Conservation (phyloP, 441 rosid genomes). For the Metrosideros polymorpha region DNA sequence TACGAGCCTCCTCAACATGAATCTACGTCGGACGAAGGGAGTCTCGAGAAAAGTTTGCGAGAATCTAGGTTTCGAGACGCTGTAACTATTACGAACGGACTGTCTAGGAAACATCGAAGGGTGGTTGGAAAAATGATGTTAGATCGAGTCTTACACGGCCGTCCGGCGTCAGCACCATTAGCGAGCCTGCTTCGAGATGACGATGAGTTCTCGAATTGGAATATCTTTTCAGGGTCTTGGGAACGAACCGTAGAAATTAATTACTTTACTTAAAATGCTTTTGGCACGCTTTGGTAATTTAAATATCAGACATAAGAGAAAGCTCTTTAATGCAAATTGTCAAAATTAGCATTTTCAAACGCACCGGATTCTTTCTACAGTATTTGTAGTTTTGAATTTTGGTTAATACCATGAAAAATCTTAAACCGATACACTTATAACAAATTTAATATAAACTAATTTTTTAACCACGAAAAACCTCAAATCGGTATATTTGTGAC, state of each 20-base stretch:
- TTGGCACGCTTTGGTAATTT: neutral
- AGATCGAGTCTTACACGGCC: neutral
- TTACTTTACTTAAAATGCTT: neutral
- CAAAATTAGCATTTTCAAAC: neutral
- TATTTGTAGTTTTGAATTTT: neutral
- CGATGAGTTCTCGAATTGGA: neutral
- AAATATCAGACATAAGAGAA: rapidly evolving
- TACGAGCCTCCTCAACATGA: neutral
- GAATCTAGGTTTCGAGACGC: neutral
- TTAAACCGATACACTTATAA: no score
- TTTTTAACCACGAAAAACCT: no score
- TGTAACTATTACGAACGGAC: neutral
- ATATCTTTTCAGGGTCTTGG: neutral
- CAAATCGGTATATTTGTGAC: no score
- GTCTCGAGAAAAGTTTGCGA: neutral
- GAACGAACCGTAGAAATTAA: rapidly evolving
- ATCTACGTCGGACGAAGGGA: neutral
- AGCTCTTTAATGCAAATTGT: neutral
- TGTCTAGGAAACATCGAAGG: neutral
- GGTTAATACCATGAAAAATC: no score
- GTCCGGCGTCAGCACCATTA: neutral
- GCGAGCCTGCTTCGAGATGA: neutral
- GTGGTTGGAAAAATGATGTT: neutral
- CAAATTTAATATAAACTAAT: no score
- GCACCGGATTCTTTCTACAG: rapidly evolving